Evolutionary conservation across 345 rosid species (phyloP).

Genomic region (Rhizophora apiculata): DNA sequence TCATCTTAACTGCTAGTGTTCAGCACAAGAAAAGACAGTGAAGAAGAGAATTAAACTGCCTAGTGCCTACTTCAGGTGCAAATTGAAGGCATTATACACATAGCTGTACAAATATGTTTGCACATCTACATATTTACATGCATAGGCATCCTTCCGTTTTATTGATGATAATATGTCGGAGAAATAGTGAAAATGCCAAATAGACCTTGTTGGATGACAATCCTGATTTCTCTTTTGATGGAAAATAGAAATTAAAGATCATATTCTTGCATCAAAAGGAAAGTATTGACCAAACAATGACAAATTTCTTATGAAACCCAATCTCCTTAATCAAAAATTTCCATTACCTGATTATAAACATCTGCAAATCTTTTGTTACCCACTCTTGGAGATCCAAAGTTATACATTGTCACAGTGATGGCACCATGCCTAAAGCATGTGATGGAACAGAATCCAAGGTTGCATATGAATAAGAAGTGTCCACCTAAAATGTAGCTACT

Average conservation of each 20-base stretch:
- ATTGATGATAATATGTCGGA: too few relatives aligned
- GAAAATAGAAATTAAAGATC: too few relatives aligned
- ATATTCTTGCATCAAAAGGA: too few relatives aligned
- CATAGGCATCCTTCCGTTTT: too few relatives aligned
- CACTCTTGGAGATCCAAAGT: conserved; percentile 97
- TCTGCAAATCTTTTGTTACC: conserved; percentile 89
- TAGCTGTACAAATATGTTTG: too few relatives aligned
- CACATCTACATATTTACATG: too few relatives aligned
- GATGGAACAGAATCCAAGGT: conserved; percentile 7
- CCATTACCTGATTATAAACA: conserved; percentile 71
- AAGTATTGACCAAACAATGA: background rate
- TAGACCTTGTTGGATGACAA: too few relatives aligned
- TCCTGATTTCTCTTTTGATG: too few relatives aligned
- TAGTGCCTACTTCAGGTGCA: too few relatives aligned
- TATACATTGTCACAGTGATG: conserved; percentile 80
- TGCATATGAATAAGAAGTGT: background rate
- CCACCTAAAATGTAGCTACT: background rate
- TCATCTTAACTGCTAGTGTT: background rate
- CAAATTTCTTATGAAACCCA: background rate
- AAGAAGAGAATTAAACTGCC: background rate
- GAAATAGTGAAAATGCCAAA: too few relatives aligned
- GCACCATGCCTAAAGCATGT: conserved; percentile 50
- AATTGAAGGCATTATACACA: background rate
- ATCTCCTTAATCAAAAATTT: background rate
- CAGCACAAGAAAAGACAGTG: background rate